Evolutionary conservation across 192 early-diverging fungal genomes (phyloP), one percentile per base, ranked within the genome.

Genomic region (Coemansia sp.): DNA sequence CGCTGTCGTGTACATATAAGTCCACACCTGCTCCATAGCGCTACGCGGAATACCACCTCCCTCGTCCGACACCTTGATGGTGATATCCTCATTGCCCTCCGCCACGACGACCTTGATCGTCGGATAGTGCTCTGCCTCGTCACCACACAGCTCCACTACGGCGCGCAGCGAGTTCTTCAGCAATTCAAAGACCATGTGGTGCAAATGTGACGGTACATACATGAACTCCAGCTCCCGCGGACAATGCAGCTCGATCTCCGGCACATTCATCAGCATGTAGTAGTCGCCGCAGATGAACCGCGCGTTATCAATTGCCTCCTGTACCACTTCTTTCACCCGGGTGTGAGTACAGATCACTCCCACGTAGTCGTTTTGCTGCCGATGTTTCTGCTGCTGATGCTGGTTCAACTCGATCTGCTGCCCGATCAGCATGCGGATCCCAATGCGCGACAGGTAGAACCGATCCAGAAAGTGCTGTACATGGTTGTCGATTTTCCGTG

Each of bases 131-230:
- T 95, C 94, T 34, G 84, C 85, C 59, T 95, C 94, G 61, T 87
- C 85, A 34, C 94, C 94, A 77, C 90, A 92, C 61, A 89, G 85
- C 82, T 99, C 97, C 34, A 99, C 94, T 5, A 95, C 90, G 12
- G 97, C 97, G 36, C 97, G 90, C 64, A 99, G 85, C 27, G 92
- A 93, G 85, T 99, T 99, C 82, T 99, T 99, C 59, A 99, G 83
- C 48, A 99, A 85, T 87, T 99, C 97, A 85, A 99, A 99, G 19
- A 97, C 67, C 94, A 97, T 96, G 77, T 98, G 96, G 76, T 94
- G 95, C 79, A 98, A 84, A 74, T 98, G 96, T 17, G 89, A 90
- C 6, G 95, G 95, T 37, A 97, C 93, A 77, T 98, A 98, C 91
- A 95, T 95, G 73, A 98, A 98, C 71, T 94, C 88, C 21, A 95